Evolutionary conservation across 225 moss, liverwort and hornwort species (phyloP), one percentile per base, ranked within the genome.

Genomic region (Polytrichum commune): DNA sequence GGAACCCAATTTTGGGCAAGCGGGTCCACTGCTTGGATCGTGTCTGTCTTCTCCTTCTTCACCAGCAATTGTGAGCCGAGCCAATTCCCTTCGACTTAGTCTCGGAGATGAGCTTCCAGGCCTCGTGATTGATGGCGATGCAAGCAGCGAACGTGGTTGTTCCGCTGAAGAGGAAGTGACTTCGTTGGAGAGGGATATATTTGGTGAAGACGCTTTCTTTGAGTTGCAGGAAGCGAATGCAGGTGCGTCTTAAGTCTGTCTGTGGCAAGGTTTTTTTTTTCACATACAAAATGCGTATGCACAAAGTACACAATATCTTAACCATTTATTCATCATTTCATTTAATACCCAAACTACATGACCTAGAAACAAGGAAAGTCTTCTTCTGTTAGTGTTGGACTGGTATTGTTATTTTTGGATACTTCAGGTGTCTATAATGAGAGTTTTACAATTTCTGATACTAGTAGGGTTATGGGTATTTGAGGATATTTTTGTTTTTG

Each of bases 21-120:
- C 85, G n/a, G 95, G 95, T 60, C 95, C 93, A 28, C 76, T 95
- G 53, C 77, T 93, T 27, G 93, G 95, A 19, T 93, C 95, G 57
- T 95, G 93, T 82, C 79, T 88, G 80, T 78, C 91, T 68, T 79
- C 81, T 27, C 91, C 95, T 9, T 85, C 86, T 53, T 89, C 89
- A n/a, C 84, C 91, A 25, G 76, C 88, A 29, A 91, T 93, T 78
- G 95, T 95, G 33, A 91, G 93, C 64, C 85, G 91, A n/a, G 91
- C 88, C 33, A 87, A 85, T 27, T 90, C 93, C 54, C 81, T 91
- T 69, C 91, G 88, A 13, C 78, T 85, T 20, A 83, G 85, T 64
- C 67, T 85, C 64, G 80, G 88, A 54, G 95, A 88, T 70, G 93
- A 91, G 71, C 74, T 90, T 10, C 85, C 82, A 53, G 78, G 80